Evolutionary conservation across 2,329 filamentous ascomycete genomes (phyloP).

Genomic region (Penicillium sp.): DNA sequence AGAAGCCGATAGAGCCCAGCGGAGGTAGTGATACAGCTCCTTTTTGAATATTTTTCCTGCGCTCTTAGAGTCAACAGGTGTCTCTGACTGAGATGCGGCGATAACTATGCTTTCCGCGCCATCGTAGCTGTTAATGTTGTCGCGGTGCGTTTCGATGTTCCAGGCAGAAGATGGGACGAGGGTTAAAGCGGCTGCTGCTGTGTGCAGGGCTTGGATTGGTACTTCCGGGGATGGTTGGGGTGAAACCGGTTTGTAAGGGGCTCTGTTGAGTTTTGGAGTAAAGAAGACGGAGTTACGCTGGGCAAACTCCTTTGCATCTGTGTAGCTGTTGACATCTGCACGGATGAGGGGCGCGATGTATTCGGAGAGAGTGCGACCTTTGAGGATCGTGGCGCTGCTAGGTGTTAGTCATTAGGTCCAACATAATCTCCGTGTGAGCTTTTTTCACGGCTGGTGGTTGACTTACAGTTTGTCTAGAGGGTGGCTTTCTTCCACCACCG

Average conservation of each 20-base stretch:
- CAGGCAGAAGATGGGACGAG: conserved; percentile 44
- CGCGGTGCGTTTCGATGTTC: conserved; percentile 39
- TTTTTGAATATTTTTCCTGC: conserved; percentile 42
- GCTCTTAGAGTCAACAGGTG: conserved; percentile 11
- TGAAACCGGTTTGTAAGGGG: conserved; percentile 23
- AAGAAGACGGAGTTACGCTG: conserved; percentile 60
- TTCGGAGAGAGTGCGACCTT: conserved; percentile 39
- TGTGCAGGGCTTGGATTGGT: conserved; percentile 42
- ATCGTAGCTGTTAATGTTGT: conserved; percentile 41
- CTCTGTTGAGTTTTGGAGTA: conserved; percentile 32
- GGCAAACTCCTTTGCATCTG: conserved; percentile 55
- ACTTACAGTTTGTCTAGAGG: conserved; percentile 32
- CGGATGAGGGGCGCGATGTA: conserved; percentile 54
- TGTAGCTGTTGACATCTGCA: conserved; percentile 58
- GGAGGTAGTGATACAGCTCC: conserved; percentile 55
- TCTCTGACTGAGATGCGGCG: background rate
- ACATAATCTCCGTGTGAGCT: background rate
- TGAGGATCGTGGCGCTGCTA: conserved; percentile 28
- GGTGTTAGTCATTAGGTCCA: background rate
- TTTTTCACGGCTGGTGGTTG: too few species aligned
- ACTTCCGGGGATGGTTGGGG: conserved; percentile 20
- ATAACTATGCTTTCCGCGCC: conserved; percentile 17
- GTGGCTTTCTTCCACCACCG: conserved; percentile 25
- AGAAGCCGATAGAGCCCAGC: conserved; percentile 56
- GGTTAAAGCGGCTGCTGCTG: conserved; percentile 43